Base-by-base conservation (phyloP, 768 basidiomycete species). In the Phaeotremella skinneri region DNA sequence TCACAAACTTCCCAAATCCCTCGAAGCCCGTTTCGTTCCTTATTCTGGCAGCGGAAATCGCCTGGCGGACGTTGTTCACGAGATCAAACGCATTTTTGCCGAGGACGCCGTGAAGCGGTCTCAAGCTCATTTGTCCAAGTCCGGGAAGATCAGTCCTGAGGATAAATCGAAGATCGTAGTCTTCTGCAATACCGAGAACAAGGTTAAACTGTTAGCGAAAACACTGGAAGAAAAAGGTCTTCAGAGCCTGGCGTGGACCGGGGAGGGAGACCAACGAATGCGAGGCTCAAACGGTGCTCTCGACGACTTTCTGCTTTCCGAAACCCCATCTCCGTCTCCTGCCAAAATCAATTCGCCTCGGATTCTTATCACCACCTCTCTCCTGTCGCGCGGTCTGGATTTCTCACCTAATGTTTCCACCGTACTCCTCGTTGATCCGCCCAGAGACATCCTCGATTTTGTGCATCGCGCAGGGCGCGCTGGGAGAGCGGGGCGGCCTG, bases 361-460 rank as follows among this genome's bases (percentile, higher is more conserved):
- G 31, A 85, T 93, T 37, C 80, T 96, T 67, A 82, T 94, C 55
- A 93, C 92, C 31, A 96, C 92, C 0, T 93, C 91, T 4, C 81
- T 96, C 31, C 85, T 96, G 26, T 91, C 90, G 9, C 84, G 92
- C 20, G 92, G 92, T 1, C 82, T 94, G 1, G 92, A 96, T 75
- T 96, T 96, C 69, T 80, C 85, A 14, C 85, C 90, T 0, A 49
- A 58, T n/a, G 84, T 94, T 65, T 82, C 83, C 61, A 85, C 92
- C 67, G 88, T 94, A 2, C 87, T 96, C 74, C 86, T 94, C 63
- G 82, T 89, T 23, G 92, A 94, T 66, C 85, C 88, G 69, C 91
- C 92, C 20, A 80, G 88, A 64, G 93, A 91, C 73, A 88, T 88
- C 81, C 82, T 93, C 37, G 92, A 96, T 75, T 93, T 94, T 73